Evolutionary conservation across 2,329 filamentous ascomycete genomes (phyloP), one percentile per base, ranked within the genome.

Genomic region (Talaromyces sp.): DNA sequence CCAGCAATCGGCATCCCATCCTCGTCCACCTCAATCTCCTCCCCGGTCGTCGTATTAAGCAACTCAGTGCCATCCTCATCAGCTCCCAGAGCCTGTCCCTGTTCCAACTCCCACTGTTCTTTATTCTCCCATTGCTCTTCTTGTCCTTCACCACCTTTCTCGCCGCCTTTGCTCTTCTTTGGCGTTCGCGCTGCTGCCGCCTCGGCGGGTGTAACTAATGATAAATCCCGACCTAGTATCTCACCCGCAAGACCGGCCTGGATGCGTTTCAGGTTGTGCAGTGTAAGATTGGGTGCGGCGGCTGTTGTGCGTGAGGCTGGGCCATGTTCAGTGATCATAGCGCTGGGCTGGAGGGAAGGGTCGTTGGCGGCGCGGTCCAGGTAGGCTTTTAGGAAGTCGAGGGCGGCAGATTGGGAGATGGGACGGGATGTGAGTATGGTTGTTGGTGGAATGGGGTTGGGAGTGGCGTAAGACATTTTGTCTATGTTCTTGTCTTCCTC

Each of bases 261-360:
- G 39, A 81, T 77, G 52, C 79, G 78, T 72, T 79, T 79, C 62
- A 81, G 69, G 66, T 79, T 81, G 70, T 81, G 79, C 50, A 81
- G 71, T 27, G 78, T 77, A 22, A 81, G 70, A 37, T 80, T 80
- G 1, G 78, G 77, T 24, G 77, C 75, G 3, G 76, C 73, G 45
- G 77, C 75, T 13, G 79, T 77, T 39, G 75, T 78, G 61, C 76
- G 77, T 31, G 78, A 78, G 61, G 79, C 71, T 41, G 79, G 79
- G 2, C 79, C 79, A 58, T 79, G 74, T 62, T 79, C 78, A 60
- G 76, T 79, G 66, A 81, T 79, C 64, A 75, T 75, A 33, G 79
- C 77, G 66, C 78, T 80, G 33, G 79, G 79, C 65, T 81, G 79
- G 11, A 80, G 73, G 14, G 77, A 74, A 24, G 79, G 75, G 67